Evolutionary conservation across 2,329 filamentous ascomycete genomes (phyloP).

Genomic region (Mycosphaerella sp.): DNA sequence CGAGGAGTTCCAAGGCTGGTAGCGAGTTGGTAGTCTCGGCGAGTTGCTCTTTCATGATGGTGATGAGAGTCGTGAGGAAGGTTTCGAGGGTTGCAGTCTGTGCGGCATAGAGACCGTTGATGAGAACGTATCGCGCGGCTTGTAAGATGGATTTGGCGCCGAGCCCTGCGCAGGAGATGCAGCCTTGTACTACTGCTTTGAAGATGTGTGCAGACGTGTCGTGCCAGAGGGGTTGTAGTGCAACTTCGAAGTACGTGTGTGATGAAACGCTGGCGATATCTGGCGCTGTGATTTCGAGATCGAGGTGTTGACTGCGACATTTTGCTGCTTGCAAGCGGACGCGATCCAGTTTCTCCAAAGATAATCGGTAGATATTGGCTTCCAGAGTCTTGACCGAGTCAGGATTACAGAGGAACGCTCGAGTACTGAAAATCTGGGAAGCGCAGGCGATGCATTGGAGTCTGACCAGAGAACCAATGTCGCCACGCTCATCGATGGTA

Average conservation of each 20-base stretch:
- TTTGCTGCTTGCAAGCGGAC: slow-evolving; percentile 63
- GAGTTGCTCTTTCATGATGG: slow-evolving; percentile 21
- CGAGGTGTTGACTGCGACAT: slow-evolving; percentile 21
- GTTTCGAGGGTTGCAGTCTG: slow-evolving; percentile 3
- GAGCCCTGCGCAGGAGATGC: slow-evolving; percentile 67
- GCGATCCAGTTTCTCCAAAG: slow-evolving; percentile 84
- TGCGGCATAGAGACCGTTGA: slow-evolving; percentile 35
- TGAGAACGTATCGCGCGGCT: slow-evolving; percentile 59
- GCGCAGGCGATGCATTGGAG: slow-evolving; percentile 68
- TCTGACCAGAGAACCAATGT: slow-evolving; percentile 80
- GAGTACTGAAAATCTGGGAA: slow-evolving; percentile 10
- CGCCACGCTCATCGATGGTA: slow-evolving; percentile 79
- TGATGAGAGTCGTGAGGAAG: slow-evolving; percentile 23
- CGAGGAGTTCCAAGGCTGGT: slow-evolving; percentile 68
- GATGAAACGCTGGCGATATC: slow-evolving; percentile 25
- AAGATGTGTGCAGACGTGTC: slow-evolving; percentile 30
- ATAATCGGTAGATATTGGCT: slow-evolving; percentile 53
- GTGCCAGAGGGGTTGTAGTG: slow-evolving; percentile 16
- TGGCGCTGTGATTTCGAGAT: neutral
- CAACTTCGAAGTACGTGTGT: slow-evolving; percentile 22
- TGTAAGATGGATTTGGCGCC: slow-evolving; percentile 70
- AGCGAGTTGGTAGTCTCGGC: slow-evolving; percentile 16
- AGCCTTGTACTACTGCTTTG: slow-evolving; percentile 55
- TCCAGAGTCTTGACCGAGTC: slow-evolving; percentile 14
- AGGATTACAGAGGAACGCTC: slow-evolving; percentile 3